These are phyloP conservation scores for Hyphopichia wangnamkhiaoensis DNA, from an alignment of 1,139 yeast genomes.

Conservation along the genomic window DNA sequence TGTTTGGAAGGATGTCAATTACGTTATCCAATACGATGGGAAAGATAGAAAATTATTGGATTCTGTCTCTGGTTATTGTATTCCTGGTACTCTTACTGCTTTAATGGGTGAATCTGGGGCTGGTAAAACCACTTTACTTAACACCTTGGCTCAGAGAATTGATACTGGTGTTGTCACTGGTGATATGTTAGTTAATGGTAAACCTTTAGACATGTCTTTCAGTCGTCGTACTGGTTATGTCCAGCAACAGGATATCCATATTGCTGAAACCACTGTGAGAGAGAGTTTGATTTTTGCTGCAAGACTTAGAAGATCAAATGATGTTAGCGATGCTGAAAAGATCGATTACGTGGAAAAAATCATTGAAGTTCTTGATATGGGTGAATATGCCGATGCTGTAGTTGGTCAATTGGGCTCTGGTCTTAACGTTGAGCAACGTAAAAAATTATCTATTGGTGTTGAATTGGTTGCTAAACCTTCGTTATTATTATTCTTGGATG, in stretches of 20 bases:
- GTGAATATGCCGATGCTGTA: conserved; percentile 34
- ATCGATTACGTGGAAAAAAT: conserved; percentile 36
- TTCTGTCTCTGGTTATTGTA: conserved; percentile 24
- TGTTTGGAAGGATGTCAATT: conserved; percentile 43
- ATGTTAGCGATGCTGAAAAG: conserved; percentile 31
- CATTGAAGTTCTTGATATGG: conserved; percentile 39
- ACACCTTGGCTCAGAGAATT: conserved; percentile 33
- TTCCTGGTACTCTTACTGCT: conserved; percentile 33
- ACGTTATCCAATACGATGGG: conserved; percentile 58
- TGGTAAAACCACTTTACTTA: conserved; percentile 35
- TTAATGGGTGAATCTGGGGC: conserved; percentile 38
- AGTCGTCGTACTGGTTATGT: conserved; percentile 44
- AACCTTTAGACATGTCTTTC: conserved; percentile 33
- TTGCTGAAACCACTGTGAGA: conserved; percentile 37
- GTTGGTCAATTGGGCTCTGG: conserved; percentile 45
- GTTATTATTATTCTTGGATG: conserved; percentile 37
- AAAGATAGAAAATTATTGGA: conserved; percentile 45
- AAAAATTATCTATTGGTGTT: conserved; percentile 39
- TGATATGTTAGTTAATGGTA: conserved; percentile 38
- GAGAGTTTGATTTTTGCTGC: conserved; percentile 40
- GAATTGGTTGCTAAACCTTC: conserved; percentile 43
- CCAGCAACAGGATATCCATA: conserved; percentile 42
- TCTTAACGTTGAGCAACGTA: conserved; percentile 39
- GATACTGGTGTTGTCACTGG: conserved; percentile 39
- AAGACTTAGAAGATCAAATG: conserved; percentile 34